Base-by-base conservation (phyloP, 768 basidiomycete genomes). In the Lactarius psammicola region DNA sequence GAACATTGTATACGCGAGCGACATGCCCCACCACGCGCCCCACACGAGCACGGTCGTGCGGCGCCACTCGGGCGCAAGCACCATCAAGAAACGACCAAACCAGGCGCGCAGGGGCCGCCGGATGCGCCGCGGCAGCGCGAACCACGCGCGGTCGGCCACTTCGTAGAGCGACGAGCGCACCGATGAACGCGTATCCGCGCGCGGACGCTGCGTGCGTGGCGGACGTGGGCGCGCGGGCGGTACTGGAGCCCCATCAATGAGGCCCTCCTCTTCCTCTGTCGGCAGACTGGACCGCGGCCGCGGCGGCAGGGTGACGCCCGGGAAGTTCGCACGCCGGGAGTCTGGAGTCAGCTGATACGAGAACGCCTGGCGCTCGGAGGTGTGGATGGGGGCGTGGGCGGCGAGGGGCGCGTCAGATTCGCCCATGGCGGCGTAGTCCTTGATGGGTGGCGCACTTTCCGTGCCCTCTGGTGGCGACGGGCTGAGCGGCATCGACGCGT, bases 1-100 rank as follows among this genome's bases (percentile, higher is more conserved):
- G 76, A 96, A 95, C 87, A 96, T 94, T 2, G 92, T 94, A 71
- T 87, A 94, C 0, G 86, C 90, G 20, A 94, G 80, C 0, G 89
- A 82, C 85, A 93, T 89, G 1, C 82, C 76, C 63, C 81, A 84
- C 94, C 94, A 96, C 10, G 81, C 77, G 0, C 75, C 78, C 92
- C 94, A 96, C 26, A 95, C 85, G 40, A 94, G 77, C 64, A 93
- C 15, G 26, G 93, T 94, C 60, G 88, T 92, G 68, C 80, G 78
- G 55, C 84, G 72, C 92, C 93, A 94, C 72, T 91, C 85, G 0
- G 89, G 88, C 30, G 82, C 76, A 20, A 95, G 78, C 26, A 95
- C 87, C 81, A 87, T 83, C 70, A 77, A 76, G 26, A 95, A 78
- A 15, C 90, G 82, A 66, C 84, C 84, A 68, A 84, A 75, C 88